Evolutionary conservation across 805 yeast genomes (phyloP).

Genomic region (Wickerhamomyces bovis): DNA sequence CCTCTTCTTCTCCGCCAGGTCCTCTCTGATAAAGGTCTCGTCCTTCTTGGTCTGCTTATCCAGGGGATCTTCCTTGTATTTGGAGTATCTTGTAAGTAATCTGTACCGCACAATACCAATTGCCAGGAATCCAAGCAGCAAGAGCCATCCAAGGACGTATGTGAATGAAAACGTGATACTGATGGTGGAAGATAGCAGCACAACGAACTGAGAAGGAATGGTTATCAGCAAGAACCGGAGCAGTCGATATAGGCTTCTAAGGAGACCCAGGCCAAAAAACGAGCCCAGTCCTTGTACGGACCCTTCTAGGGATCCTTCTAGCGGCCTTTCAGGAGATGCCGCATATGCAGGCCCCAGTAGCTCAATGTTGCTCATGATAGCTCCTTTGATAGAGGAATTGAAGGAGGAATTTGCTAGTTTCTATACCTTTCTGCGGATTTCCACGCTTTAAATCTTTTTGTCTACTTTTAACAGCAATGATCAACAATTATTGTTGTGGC

Average conservation of each 20-base stretch:
- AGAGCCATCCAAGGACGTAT: constrained; percentile 31
- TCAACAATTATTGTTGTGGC: neutral
- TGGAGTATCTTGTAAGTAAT: constrained; percentile 58
- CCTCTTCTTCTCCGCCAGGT: constrained; percentile 38
- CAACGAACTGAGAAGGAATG: constrained; percentile 24
- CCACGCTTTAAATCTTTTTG: no score
- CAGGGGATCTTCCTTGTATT: constrained; percentile 18
- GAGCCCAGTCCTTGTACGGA: neutral
- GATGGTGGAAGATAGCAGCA: constrained; percentile 30
- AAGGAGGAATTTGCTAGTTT: no score
- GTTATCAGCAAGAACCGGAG: constrained; percentile 13
- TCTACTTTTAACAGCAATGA: no score
- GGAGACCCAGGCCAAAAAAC: neutral
- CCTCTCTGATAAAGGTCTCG: constrained; percentile 15
- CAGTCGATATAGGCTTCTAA: constrained; percentile 1
- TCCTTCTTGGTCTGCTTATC: constrained; percentile 1
- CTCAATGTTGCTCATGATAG: no score
- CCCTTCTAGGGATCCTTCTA: neutral
- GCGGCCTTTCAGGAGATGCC: no score
- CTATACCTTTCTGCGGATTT: no score
- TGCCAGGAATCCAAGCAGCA: neutral
- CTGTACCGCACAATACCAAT: constrained; percentile 47
- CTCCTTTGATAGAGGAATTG: no score
- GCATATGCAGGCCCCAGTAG: no score
- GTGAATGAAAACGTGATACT: constrained; percentile 46